Percentiles rank a stretch among this genome's conserved stretches.
These are phyloP conservation scores for Lecanicillium sp. DNA, from an alignment of 2,329 filamentous ascomycete genomes.

Conservation along the genomic window DNA sequence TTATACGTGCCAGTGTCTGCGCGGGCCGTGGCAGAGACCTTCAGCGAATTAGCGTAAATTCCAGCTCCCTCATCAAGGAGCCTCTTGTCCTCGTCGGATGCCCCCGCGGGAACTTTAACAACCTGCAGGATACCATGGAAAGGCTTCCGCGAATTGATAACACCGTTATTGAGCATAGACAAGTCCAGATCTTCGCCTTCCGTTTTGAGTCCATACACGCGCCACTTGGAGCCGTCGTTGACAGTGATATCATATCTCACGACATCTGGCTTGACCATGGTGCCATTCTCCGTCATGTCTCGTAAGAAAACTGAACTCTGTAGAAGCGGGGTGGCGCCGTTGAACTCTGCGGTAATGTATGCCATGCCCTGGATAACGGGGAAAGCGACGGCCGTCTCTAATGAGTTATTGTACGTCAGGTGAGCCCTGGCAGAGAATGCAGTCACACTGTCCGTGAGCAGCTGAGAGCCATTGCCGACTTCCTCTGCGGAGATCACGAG, in stretches of 20 bases:
- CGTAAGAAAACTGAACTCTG: slow-evolving; percentile 71
- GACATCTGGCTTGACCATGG: slow-evolving; percentile 52
- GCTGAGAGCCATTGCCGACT: slow-evolving; percentile 53
- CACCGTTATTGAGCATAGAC: slow-evolving; percentile 57
- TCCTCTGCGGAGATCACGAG: slow-evolving; percentile 74
- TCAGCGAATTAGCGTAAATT: slow-evolving; percentile 61
- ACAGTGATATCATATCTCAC: slow-evolving; percentile 71
- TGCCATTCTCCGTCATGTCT: slow-evolving; percentile 55
- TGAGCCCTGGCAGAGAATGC: slow-evolving; percentile 62
- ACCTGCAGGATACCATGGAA: slow-evolving; percentile 81
- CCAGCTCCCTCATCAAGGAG: slow-evolving; percentile 72
- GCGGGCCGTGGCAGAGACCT: slow-evolving; percentile 56
- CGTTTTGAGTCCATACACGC: slow-evolving; percentile 66
- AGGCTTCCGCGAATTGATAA: slow-evolving; percentile 56
- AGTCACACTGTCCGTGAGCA: slow-evolving; percentile 49
- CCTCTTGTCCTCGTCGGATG: slow-evolving; percentile 19
- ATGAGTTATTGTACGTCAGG: slow-evolving; percentile 48
- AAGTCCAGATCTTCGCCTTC: slow-evolving; percentile 60
- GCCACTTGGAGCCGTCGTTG: slow-evolving; percentile 69
- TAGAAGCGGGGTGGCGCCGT: slow-evolving; percentile 62
- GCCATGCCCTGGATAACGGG: slow-evolving; percentile 86
- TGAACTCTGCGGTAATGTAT: slow-evolving; percentile 75
- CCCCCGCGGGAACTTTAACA: slow-evolving; percentile 55
- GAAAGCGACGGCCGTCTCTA: slow-evolving; percentile 61
- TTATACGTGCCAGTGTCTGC: slow-evolving; percentile 63